These are phyloP conservation scores for Aureobasidium sp. DNA, from an alignment of 2,329 filamentous ascomycete genomes.

Conservation along the genomic window DNA sequence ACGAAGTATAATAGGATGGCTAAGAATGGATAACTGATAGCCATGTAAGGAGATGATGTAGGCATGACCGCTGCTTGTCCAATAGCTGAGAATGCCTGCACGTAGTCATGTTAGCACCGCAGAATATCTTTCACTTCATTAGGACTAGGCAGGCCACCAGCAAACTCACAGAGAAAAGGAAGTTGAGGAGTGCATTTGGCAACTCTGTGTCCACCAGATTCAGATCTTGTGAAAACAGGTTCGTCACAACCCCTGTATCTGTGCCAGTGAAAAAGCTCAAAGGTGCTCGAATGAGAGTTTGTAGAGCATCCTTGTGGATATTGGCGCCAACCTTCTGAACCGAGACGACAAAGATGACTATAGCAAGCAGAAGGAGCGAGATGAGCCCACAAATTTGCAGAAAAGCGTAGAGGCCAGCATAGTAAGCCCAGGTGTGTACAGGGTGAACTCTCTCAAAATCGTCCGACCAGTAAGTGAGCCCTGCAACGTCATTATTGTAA, in stretches of 20 bases:
- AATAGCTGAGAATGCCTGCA: slow-evolving; percentile 29
- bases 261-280: neutral
- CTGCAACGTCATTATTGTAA: neutral
- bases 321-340: neutral
- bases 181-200: slow-evolving; percentile 12
- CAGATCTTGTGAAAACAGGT: slow-evolving; percentile 43
- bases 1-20: slow-evolving; percentile 40
- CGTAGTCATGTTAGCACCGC: slow-evolving; percentile 7
- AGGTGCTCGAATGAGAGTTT: neutral
- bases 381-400: neutral
- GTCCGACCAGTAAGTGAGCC: neutral
- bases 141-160: no score
- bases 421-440: neutral
- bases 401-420: neutral
- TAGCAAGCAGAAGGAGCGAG: neutral
- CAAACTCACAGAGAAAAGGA: neutral
- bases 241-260: slow-evolving; percentile 21
- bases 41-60: slow-evolving; percentile 27
- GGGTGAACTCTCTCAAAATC: neutral
- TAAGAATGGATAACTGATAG: slow-evolving; percentile 30
- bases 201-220: slow-evolving; percentile 40
- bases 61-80: slow-evolving; percentile 32
- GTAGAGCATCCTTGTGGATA: neutral
- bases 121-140: neutral
- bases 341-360: neutral